phyloP scores from a whole-genome alignment of 345 rosid species.

The Hevea brasiliensis region DNA sequence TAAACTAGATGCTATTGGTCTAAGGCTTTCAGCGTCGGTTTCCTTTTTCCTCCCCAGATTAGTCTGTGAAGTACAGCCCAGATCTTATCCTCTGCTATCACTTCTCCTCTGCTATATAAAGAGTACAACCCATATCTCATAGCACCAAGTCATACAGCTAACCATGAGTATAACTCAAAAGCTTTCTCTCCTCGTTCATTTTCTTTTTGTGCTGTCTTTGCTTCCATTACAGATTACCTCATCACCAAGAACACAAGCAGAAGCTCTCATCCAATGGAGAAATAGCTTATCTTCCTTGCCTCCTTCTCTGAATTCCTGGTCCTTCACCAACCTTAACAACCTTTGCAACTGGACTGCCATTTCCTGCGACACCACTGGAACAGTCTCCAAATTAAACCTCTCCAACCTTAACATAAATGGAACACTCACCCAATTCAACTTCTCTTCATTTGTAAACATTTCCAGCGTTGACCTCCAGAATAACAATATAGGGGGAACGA shows the following conservation, averaged over 20 bases:
- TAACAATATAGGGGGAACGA: conserved; percentile 29
- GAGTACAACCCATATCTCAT: background rate
- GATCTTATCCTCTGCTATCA: too few species aligned
- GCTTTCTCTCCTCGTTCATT: conserved; percentile 21
- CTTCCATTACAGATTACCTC: conserved; percentile 36
- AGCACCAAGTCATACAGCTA: background rate
- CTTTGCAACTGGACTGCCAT: conserved; percentile 69
- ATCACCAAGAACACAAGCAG: conserved; percentile 51
- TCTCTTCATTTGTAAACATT: conserved; percentile 48
- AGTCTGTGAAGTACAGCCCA: too few species aligned
- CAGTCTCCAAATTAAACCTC: conserved; percentile 43
- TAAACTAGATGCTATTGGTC: too few species aligned
- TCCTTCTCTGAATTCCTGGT: conserved; percentile 53
- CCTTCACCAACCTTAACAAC: conserved; percentile 41
- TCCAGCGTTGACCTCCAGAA: conserved; percentile 36
- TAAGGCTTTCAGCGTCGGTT: too few species aligned
- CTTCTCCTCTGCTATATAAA: background rate
- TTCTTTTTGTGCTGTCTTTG: conserved; percentile 24
- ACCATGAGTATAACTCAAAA: conserved; percentile 22
- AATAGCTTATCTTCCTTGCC: conserved; percentile 30
- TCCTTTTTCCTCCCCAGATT: too few species aligned
- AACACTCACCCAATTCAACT: conserved; percentile 45
- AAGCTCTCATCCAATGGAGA: conserved; percentile 66
- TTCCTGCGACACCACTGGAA: conserved; percentile 32
- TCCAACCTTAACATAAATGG: conserved; percentile 37